phyloP scores from a whole-genome alignment of 371 early-diverging fungal species.

The Saksenaea oblongispora region DNA sequence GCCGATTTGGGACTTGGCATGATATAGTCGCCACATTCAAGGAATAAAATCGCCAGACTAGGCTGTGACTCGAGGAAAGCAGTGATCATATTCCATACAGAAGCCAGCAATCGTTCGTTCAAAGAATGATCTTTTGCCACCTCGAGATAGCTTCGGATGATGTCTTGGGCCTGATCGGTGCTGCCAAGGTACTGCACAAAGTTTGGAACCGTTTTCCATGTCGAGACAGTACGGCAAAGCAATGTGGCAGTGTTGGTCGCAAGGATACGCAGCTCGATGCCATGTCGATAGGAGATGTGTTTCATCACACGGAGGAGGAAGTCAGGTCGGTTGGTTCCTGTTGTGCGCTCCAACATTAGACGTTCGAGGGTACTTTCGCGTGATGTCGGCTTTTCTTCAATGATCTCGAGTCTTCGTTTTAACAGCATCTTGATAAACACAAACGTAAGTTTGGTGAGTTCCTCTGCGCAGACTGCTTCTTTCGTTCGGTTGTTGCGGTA shows the following conservation, averaged over 20 bases:
- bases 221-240: conserved; percentile 26
- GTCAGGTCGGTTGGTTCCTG: conserved; percentile 27
- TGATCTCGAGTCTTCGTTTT: conserved; percentile 30
- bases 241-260: conserved; percentile 38
- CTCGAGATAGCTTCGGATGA: conserved; percentile 36
- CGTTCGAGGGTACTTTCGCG: conserved; percentile 17
- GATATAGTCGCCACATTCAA: conserved; percentile 52
- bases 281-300: conserved; percentile 36
- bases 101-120: conserved; percentile 27
- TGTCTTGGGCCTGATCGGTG: conserved; percentile 36
- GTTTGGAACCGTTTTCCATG: conserved; percentile 37
- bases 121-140: conserved; percentile 38
- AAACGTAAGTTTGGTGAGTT: conserved; percentile 34
- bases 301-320: conserved; percentile 39
- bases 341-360: conserved; percentile 20
- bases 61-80: conserved; percentile 44
- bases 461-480: conserved; percentile 37
- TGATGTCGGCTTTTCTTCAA: conserved; percentile 9
- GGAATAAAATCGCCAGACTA: conserved; percentile 43
- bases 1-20: conserved; percentile 56
- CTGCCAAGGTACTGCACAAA: conserved; percentile 47
- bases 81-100: conserved; percentile 47
- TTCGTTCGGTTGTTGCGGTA: conserved; percentile 25
- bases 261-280: conserved; percentile 28
- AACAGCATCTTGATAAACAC: conserved; percentile 36